phyloP scores from a whole-genome alignment of 306 rosid species.

The Hippophae gyantsensis region DNA sequence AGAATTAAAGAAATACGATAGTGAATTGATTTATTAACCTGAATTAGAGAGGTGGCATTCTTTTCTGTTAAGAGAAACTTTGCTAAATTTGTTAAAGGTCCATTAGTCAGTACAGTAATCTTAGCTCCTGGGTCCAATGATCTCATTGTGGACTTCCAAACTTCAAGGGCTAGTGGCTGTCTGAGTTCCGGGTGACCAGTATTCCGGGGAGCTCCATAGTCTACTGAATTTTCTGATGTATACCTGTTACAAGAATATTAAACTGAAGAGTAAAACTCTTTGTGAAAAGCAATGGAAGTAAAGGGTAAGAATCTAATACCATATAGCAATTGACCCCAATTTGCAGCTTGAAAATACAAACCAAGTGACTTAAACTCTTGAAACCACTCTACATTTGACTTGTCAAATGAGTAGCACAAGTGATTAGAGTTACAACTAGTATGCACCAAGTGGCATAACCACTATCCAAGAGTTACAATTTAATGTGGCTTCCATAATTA shows the following conservation, averaged over 20 bases:
- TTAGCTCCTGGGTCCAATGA: conserved; percentile 46
- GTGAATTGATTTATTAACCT: conserved; percentile 31
- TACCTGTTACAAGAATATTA: conserved; percentile 34
- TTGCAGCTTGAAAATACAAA: too few species aligned
- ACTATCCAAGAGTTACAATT: too few species aligned
- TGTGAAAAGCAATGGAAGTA: too few species aligned
- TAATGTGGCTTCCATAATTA: too few species aligned
- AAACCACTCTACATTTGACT: too few species aligned
- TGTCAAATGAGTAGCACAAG: too few species aligned
- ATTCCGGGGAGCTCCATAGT: conserved; percentile 55
- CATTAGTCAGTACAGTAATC: conserved; percentile 74
- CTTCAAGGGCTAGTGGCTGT: conserved; percentile 60
- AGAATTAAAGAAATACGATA: conserved; percentile 1
- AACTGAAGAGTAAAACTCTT: too few species aligned
- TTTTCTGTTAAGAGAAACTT: conserved; percentile 35
- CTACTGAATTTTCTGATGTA: conserved; percentile 49
- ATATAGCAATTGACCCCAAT: too few species aligned
- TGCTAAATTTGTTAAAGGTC: conserved; percentile 88
- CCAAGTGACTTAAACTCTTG: too few species aligned
- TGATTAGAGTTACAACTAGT: too few species aligned
- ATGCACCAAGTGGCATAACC: too few species aligned
- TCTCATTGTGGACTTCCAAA: conserved; percentile 58
- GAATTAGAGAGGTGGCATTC: conserved; percentile 43
- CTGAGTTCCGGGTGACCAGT: conserved; percentile 64
- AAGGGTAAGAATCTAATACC: too few species aligned